These are phyloP conservation scores for Yamadazyma endophytica DNA, from an alignment of 805 yeast genomes.

Conservation along the genomic window DNA sequence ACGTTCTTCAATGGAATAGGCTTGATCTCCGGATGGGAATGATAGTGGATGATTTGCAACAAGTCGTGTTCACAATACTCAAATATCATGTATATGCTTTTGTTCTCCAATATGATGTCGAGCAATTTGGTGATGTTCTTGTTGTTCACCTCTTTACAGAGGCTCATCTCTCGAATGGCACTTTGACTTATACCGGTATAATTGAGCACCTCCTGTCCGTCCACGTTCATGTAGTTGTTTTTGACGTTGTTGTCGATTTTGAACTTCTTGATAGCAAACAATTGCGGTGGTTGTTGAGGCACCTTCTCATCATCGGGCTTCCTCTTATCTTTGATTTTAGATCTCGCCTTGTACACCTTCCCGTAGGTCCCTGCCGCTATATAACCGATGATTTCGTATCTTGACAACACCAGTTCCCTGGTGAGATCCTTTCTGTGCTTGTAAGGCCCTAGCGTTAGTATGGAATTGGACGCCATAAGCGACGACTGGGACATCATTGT, in stretches of 20 bases:
- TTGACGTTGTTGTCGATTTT: constrained; percentile 63
- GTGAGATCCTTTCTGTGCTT: constrained; percentile 54
- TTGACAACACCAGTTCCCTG: constrained; percentile 72
- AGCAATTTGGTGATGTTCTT: constrained; percentile 73
- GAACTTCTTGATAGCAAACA: constrained; percentile 91
- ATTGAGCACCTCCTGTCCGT: constrained; percentile 78
- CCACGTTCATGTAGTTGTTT: constrained; percentile 39
- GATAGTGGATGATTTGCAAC: constrained; percentile 89
- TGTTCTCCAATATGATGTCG: constrained; percentile 82
- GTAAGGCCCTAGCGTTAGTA: constrained; percentile 40
- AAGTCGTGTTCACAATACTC: constrained; percentile 96
- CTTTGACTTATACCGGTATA: constrained; percentile 95
- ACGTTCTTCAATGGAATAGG: constrained; percentile 75
- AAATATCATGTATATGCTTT: constrained; percentile 89
- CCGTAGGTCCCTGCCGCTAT: constrained; percentile 99
- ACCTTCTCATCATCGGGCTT: constrained; percentile 10
- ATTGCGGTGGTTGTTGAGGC: constrained; percentile 14
- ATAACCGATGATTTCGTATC: constrained; percentile 86
- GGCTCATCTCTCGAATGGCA: constrained; percentile 94
- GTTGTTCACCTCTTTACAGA: constrained; percentile 83
- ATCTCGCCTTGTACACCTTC: constrained; percentile 78
- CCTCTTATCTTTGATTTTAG: constrained; percentile 33
- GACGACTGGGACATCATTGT: constrained; percentile 31
- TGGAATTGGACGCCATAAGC: constrained; percentile 37
- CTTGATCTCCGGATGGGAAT: constrained; percentile 81